These are phyloP conservation scores for Talaromyces sp. DNA, from an alignment of 2,329 filamentous ascomycete species.

Conservation along the genomic window DNA sequence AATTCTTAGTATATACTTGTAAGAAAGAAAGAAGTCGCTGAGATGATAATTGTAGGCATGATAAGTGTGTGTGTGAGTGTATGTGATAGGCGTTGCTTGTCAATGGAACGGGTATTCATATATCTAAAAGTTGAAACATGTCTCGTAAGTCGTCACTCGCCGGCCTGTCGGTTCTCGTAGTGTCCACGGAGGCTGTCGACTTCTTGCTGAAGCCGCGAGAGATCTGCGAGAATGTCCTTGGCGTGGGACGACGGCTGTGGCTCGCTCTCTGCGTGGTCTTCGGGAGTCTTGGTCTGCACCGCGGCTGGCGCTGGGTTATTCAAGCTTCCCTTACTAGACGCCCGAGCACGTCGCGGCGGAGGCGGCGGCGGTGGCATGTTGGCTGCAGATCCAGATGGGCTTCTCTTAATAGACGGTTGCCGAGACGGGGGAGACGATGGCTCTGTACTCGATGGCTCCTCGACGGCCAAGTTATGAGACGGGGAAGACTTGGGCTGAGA, in stretches of 20 bases:
- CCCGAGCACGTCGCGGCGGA: conserved; percentile 43
- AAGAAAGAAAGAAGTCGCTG: neutral
- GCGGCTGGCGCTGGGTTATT: conserved; percentile 18
- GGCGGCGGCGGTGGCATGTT: conserved; percentile 40
- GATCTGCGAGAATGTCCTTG: conserved; percentile 64
- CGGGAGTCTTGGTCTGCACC: conserved; percentile 17
- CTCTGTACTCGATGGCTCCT: conserved; percentile 15
- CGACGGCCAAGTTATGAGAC: neutral
- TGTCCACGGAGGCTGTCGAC: conserved; percentile 56
- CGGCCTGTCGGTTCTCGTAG: conserved; percentile 30
- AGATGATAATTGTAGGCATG: neutral
- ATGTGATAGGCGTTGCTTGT: neutral
- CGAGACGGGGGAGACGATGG: conserved; percentile 16
- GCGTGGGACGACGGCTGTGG: conserved; percentile 35
- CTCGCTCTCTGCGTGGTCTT: conserved; percentile 21
- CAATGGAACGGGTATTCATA: neutral
- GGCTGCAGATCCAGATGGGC: conserved; percentile 21
- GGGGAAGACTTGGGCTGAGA: conserved; percentile 6
- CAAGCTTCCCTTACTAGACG: conserved; percentile 35
- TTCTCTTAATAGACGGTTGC: conserved; percentile 24
- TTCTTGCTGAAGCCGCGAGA: conserved; percentile 67
- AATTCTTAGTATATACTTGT: neutral
- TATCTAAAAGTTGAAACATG: neutral
- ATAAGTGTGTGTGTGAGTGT: neutral
- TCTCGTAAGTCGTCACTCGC: conserved; percentile 16